Conservation (phyloP, 75 land plant genomes). For the Isoetes taiwanensis region DNA sequence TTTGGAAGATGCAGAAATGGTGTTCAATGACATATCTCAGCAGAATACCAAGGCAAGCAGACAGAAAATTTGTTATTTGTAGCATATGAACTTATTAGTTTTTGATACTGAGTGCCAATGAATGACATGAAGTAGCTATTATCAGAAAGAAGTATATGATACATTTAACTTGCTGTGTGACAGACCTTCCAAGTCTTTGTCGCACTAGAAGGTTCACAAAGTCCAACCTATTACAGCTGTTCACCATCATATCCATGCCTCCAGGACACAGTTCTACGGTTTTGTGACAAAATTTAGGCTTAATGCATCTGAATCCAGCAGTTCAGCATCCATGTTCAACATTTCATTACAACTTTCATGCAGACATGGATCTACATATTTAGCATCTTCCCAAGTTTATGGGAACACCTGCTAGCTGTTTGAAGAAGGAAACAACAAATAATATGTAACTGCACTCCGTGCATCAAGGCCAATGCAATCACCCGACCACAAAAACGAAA, state of each 20-base stretch:
- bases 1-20: too few species aligned
- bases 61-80: too few species aligned
- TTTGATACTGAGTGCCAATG: too few species aligned
- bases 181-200: constrained; percentile 46
- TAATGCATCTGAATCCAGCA: constrained; percentile 64
- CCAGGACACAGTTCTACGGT: constrained; percentile 64
- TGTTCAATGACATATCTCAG: too few species aligned
- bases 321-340: constrained; percentile 62
- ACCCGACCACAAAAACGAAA: constrained; percentile 61
- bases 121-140: constrained; percentile 32
- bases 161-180: constrained; percentile 44
- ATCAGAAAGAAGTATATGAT: constrained; percentile 67
- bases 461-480: constrained; percentile 69
- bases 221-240: constrained; percentile 48
- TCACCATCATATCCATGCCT: constrained; percentile 52
- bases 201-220: constrained; percentile 65
- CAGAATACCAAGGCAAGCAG: too few species aligned
- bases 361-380: constrained; percentile 71
- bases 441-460: constrained; percentile 62
- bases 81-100: too few species aligned
- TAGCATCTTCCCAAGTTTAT: constrained; percentile 67
- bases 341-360: constrained; percentile 76
- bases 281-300: constrained; percentile 76
- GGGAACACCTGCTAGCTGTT: constrained; percentile 42
- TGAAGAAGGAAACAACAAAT: constrained; percentile 52